Conservation (phyloP, 768 basidiomycete genomes). For the Suillus spraguei region DNA sequence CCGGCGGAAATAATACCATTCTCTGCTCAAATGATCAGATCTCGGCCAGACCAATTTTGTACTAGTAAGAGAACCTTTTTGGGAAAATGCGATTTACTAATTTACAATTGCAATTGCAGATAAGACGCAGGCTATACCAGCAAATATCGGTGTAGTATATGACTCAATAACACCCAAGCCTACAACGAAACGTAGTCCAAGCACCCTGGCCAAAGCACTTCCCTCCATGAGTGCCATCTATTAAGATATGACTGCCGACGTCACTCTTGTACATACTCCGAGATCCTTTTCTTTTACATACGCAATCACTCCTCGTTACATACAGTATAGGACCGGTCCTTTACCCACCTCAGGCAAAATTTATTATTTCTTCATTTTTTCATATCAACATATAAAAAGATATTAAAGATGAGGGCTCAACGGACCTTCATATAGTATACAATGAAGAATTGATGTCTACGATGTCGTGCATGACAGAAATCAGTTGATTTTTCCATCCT, state of each 20-base stretch:
- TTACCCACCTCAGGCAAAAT: too few relatives aligned
- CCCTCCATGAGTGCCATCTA: neutral
- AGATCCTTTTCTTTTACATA: neutral
- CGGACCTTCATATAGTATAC: too few relatives aligned
- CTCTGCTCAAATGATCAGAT: neutral
- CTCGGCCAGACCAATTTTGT: neutral
- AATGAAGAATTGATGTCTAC: too few relatives aligned
- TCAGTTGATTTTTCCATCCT: too few relatives aligned
- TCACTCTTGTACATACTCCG: neutral
- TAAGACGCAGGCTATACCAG: neutral
- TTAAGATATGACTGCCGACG: too few relatives aligned
- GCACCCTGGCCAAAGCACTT: neutral
- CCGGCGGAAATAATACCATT: neutral
- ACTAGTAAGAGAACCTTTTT: neutral
- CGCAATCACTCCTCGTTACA: neutral
- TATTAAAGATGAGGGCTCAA: too few relatives aligned
- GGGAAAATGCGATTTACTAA: neutral
- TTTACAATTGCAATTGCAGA: neutral
- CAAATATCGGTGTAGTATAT: neutral
- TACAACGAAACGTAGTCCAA: neutral
- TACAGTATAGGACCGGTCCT: too few relatives aligned
- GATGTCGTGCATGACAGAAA: too few relatives aligned
- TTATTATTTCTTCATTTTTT: too few relatives aligned
- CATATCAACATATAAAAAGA: too few relatives aligned
- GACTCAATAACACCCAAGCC: neutral